Base-by-base conservation (phyloP, 2,329 filamentous ascomycete species). In the Microdochium trichocladiopsis region DNA sequence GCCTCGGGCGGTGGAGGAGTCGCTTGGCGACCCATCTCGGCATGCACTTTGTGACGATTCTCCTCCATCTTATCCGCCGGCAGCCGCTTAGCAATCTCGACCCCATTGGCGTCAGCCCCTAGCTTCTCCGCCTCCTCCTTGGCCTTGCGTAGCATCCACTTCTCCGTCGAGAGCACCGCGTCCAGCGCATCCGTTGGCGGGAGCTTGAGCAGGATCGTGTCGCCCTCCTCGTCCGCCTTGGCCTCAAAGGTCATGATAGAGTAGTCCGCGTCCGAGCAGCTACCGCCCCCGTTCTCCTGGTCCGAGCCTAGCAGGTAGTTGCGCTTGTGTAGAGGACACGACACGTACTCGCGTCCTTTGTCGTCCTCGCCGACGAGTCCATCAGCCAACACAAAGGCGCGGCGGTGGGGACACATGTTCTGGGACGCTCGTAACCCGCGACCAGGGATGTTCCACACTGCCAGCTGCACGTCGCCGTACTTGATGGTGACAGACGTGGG, bases 401-500 rank as follows among this genome's bases (percentile, higher is more conserved):
- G 86, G 71, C 93, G 94, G 72, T 95, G 90, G 10, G 91, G 91
- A 66, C 91, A 96, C 91, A 96, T 96, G 66, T 96, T 90, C 72
- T 96, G 91, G 14, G 87, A 88, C 53, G 88, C 88, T 93, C 93
- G 75, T 86, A 95, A 18, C n/a, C 41, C 41, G 51, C 80, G 80
- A 21, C 90, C 90, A 51, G 82, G 81, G 56, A 95, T 80, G 61
- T 90, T 88, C 82, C 92, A 96, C 51, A 96, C 74, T 8, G 91
- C 90, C 2, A 96, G 79, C 68, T 96, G 91, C 0, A 90, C 95
- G 67, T 95, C 90, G 45, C 91, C 89, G 45, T 89, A 82, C 74
- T 95, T 94, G 69, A 96, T 75, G 28, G 85, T 86, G 4, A 88
- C 84, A 10, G 83, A 87, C 53, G 90, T 85, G 2, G 86, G 82